Evolutionary conservation across 2,329 filamentous ascomycete genomes (phyloP).

Genomic region (Epicoccum sorghinum): DNA sequence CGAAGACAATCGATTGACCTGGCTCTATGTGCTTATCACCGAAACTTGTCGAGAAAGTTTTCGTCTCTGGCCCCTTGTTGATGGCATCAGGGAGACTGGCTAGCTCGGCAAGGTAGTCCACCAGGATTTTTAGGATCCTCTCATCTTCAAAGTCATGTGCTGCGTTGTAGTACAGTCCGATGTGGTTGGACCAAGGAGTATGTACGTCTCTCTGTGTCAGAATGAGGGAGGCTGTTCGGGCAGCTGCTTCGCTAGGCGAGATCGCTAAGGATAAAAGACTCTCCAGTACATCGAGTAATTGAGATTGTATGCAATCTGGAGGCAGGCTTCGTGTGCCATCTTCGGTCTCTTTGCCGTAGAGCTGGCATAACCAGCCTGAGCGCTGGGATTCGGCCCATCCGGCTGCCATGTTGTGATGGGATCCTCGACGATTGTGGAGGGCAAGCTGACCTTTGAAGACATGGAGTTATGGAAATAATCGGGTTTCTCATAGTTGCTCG

Average conservation of each 20-base stretch:
- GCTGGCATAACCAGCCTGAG: not conserved
- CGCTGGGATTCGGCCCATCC: not conserved
- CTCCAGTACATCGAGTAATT: not conserved
- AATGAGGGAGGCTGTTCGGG: not conserved
- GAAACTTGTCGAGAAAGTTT: not conserved
- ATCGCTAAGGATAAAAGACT: not conserved
- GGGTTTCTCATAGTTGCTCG: no score
- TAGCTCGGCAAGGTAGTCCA: constrained; percentile 11
- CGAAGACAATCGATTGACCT: not conserved
- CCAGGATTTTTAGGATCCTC: not conserved
- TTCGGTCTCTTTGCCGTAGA: not conserved
- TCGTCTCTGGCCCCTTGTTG: not conserved
- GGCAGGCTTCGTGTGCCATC: not conserved
- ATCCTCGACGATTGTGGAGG: no score
- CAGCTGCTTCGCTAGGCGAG: not conserved
- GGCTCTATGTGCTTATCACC: not conserved
- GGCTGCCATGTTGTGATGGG: not conserved
- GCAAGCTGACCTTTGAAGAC: no score
- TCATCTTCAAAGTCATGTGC: not conserved
- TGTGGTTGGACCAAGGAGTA: not conserved
- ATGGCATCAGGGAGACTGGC: constrained; percentile 12
- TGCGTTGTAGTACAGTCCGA: not conserved
- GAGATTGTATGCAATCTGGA: not conserved
- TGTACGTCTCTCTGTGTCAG: not conserved
- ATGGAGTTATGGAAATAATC: no score